Base-by-base conservation (phyloP, 2,329 filamentous ascomycete genomes). In the Emydomyces testavorans region DNA sequence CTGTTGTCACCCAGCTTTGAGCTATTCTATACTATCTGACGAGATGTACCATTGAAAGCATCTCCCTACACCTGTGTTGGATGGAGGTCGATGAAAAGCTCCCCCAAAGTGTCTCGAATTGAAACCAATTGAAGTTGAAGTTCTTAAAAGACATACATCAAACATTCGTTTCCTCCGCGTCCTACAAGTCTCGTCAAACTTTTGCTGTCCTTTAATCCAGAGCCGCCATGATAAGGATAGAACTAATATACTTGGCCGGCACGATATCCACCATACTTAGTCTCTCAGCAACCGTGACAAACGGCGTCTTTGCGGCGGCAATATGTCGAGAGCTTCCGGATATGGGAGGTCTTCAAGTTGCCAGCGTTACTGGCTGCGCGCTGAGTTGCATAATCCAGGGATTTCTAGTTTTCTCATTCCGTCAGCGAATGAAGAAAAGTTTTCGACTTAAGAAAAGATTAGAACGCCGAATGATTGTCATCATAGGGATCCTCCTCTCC, bases 241-340 rank as follows among this genome's bases (percentile, higher is more conserved):
- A 31, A 29, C 16, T 29, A 10, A 15, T 42, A 26, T 48, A 41
- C 31, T 26, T 42, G 2, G 32, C 16, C n/a, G 46, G 46, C 21
- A 37, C 39, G 3, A 5, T 42, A 8, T 48, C 46, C 2, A 40
- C 29, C 7, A 18, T 48, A 20, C 43, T 37, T 16, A 37, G 20
- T 29, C 39, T 48, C 11, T 21, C 37, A 23, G n/a, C 46, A 6
- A 42, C 39, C n/a, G 46, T 48, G 31, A 15, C 46, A 18, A 48
- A 48, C 21, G 46, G 46, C 24, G 21, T 43, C 13, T 48, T 43
- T 37, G 46, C 46, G 8, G 18, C 21, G 20, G 39, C 26, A 6
- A 37, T 48, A 36, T 29, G 10, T 31, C 46, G 38, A 42, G 39
- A 41, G 28, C 23, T 48, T 10, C 26, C 37, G 6, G 46, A 37